These are phyloP conservation scores for Apiotrichum porosum DNA, from an alignment of 1,284 basidiomycete genomes.

Conservation along the genomic window DNA sequence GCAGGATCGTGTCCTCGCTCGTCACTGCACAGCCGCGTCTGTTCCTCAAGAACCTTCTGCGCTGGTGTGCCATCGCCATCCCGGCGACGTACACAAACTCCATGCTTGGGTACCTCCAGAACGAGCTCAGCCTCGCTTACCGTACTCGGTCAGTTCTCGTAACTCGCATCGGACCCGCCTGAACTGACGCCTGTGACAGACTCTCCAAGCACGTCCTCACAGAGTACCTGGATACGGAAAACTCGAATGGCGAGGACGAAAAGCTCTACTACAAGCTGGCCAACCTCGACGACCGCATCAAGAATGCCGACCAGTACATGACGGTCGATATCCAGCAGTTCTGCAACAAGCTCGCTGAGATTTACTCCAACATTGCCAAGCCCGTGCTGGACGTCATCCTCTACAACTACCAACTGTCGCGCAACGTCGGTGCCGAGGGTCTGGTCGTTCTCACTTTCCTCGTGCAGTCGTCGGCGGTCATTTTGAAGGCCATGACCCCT, in stretches of 20 bases:
- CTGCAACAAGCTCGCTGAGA: constrained; percentile 82
- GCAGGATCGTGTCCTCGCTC: constrained; percentile 86
- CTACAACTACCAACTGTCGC: constrained; percentile 93
- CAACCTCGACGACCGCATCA: constrained; percentile 88
- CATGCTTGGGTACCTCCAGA: constrained; percentile 91
- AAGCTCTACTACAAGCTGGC: constrained; percentile 89
- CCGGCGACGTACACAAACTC: constrained; percentile 96
- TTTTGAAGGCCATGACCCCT: constrained; percentile 83
- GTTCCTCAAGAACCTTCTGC: constrained; percentile 78
- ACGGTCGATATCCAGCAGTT: constrained; percentile 95
- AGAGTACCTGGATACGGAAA: constrained; percentile 59
- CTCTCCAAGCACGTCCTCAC: constrained; percentile 78
- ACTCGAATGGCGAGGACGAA: constrained; percentile 36
- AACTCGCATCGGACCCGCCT: background rate
- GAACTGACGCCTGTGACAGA: constrained; percentile 13
- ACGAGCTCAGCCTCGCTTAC: constrained; percentile 87
- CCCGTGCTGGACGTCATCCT: constrained; percentile 81
- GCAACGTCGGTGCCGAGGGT: constrained; percentile 92
- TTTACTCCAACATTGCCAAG: constrained; percentile 91
- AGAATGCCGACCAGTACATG: constrained; percentile 80
- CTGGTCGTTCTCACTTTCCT: constrained; percentile 76
- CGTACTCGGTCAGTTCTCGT: constrained; percentile 60
- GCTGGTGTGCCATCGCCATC: constrained; percentile 90
- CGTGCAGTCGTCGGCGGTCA: constrained; percentile 68
- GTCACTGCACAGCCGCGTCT: constrained; percentile 78